Evolutionary conservation across 2,329 filamentous ascomycete species (phyloP), one percentile per base, ranked within the genome.

Genomic region (Claviceps digitariae): DNA sequence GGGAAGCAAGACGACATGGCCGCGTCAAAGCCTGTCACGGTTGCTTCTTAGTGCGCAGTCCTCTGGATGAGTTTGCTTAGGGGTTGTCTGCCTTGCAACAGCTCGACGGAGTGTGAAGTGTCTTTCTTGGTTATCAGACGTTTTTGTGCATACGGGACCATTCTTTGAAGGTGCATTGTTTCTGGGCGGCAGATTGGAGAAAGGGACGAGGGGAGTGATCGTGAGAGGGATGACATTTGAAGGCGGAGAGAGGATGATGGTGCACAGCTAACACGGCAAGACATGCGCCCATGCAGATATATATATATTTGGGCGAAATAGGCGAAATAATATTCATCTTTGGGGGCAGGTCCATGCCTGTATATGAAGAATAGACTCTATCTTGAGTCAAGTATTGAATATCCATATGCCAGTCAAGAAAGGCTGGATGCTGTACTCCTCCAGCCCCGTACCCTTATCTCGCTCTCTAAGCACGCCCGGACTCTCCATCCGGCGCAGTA

Each of bases 21-120:
- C n/a, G 55, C 63, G 46, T 58, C 63, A 47, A 66, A 70, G 61
- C 66, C 67, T 38, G 64, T 69, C 49, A 64, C 61, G 27, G 67
- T 69, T 29, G 62, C 64, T 23, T 68, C 67, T 40, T 70, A 64
- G 55, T 29, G 27, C 13, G 25, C 51, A 40, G 31, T 40, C 43
- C 38, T 34, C 23, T 27, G 21, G 21, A 31, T 4, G 25, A 20
- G 25, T 27, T 38, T n/a, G 3, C 12, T 29, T 20, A 4, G 21
- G 23, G 31, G 3, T 8, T 29, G 7, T 23, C 21, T 52, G 49
- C 23, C 38, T 25, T 25, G 21, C 38, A 36, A 17, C 6, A 12
- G 34, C 12, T 50, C 27, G 13, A 17, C 27, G 25, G 29, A 29
- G 21, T 20, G 15, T 52, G 41, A 10, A 25, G 17, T 40, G 34